phyloP scores from a whole-genome alignment of 768 basidiomycete genomes.

The Hydnum rufescens region DNA sequence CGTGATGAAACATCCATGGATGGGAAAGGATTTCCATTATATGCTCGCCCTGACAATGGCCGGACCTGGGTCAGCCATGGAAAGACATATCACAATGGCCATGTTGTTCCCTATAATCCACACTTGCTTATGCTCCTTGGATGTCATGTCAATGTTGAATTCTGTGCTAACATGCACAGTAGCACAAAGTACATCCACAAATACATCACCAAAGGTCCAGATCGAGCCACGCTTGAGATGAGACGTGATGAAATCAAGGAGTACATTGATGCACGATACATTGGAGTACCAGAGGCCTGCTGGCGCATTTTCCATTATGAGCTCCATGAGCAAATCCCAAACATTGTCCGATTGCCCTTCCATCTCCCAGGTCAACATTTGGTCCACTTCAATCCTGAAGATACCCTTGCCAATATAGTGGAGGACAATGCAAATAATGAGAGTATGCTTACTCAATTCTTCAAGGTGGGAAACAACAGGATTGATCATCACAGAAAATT shows the following conservation, averaged over 20 bases:
- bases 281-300: conserved; percentile 20
- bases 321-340: conserved; percentile 20
- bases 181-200: conserved; percentile 25
- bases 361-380: conserved; percentile 23
- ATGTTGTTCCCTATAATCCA: conserved; percentile 26
- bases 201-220: conserved; percentile 31
- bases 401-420: conserved; percentile 11
- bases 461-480: conserved; percentile 13
- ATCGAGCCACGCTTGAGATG: conserved; percentile 22
- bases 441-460: conserved; percentile 18
- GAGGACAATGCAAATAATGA: conserved; percentile 13
- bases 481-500: not conserved
- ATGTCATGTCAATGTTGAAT: conserved; percentile 35
- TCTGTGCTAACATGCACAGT: conserved; percentile 19
- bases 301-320: conserved; percentile 20
- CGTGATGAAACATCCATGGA: conserved; percentile 18
- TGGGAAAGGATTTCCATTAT: conserved; percentile 24
- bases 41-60: conserved; percentile 21
- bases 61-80: conserved; percentile 12
- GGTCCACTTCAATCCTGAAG: conserved; percentile 22
- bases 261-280: conserved; percentile 23
- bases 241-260: conserved; percentile 19
- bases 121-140: conserved; percentile 20
- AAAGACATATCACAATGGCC: conserved; percentile 19
- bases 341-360: conserved; percentile 24